phyloP scores from a whole-genome alignment of 495 filamentous ascomycete genomes.

The Penicillium simplicissimum region DNA sequence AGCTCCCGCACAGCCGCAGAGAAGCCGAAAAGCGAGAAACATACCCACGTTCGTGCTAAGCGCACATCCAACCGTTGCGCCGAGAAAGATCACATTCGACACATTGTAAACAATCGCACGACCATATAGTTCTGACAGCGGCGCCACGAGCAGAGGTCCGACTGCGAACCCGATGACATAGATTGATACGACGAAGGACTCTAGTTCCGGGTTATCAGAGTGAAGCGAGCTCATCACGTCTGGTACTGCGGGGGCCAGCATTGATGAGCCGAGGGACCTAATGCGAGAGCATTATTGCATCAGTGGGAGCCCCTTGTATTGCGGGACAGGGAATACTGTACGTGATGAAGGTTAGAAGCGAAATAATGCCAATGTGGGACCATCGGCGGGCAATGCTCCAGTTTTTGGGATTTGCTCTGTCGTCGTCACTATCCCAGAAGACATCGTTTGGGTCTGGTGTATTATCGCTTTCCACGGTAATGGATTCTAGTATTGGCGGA shows the following conservation, averaged over 20 bases:
- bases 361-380: not conserved
- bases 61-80: slow-evolving; percentile 31
- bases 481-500: not conserved
- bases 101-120: slow-evolving; percentile 31
- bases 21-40: not conserved
- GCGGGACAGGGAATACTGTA: not conserved
- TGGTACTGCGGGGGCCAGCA: slow-evolving; percentile 1
- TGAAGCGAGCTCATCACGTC: slow-evolving; percentile 4
- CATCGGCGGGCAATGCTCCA: not conserved
- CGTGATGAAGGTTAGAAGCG: not conserved
- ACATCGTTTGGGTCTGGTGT: not conserved
- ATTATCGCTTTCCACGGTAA: not conserved
- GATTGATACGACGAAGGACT: not conserved
- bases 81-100: slow-evolving; percentile 35
- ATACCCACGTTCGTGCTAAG: not conserved
- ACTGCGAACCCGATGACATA: slow-evolving; percentile 3
- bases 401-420: slow-evolving; percentile 2
- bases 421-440: not conserved
- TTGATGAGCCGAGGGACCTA: slow-evolving; percentile 3
- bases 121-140: slow-evolving; percentile 38
- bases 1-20: not conserved
- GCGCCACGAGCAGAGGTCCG: slow-evolving; percentile 14
- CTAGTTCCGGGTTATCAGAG: not conserved
- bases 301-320: not conserved
- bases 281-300: not conserved